These are phyloP conservation scores for Aegilops longissima DNA, from an alignment of 176 grass and related monocot genomes.

Conservation along the genomic window DNA sequence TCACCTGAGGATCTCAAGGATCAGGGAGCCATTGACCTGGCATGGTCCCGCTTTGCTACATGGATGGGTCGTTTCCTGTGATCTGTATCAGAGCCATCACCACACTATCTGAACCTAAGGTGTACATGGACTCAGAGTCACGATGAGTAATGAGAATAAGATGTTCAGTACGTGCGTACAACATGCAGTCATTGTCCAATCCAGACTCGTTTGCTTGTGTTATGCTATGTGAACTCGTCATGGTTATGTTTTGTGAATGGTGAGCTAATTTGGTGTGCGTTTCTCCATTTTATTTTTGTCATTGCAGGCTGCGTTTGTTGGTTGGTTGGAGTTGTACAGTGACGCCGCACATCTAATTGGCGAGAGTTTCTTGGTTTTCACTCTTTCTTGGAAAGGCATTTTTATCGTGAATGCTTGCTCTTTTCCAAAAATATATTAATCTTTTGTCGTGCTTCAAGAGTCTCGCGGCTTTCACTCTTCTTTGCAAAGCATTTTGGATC, in stretches of 20 bases:
- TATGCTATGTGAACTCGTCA: neutral
- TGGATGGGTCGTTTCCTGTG: slow-evolving; percentile 77
- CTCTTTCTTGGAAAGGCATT: no score
- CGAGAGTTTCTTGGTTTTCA: no score
- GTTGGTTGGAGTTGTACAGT: neutral
- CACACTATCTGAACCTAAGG: neutral
- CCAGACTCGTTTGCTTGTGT: slow-evolving; percentile 10
- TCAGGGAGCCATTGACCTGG: slow-evolving; percentile 50
- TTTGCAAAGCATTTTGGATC: no score
- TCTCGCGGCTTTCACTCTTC: no score
- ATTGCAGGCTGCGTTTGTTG: neutral
- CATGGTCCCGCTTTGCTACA: slow-evolving; percentile 75
- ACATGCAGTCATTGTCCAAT: slow-evolving; percentile 9
- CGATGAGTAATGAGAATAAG: slow-evolving; percentile 12
- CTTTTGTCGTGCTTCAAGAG: no score
- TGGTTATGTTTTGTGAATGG: neutral
- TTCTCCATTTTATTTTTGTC: no score
- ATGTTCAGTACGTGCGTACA: neutral
- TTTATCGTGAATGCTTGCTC: no score
- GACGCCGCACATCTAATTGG: rapidly evolving
- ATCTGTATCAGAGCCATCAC: slow-evolving; percentile 20
- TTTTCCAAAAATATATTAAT: no score
- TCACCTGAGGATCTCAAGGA: slow-evolving; percentile 70
- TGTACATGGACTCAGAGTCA: neutral
- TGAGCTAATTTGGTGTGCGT: no score